phyloP scores from a whole-genome alignment of 371 early-diverging fungal species.

The Syncephalastrum racemosum region DNA sequence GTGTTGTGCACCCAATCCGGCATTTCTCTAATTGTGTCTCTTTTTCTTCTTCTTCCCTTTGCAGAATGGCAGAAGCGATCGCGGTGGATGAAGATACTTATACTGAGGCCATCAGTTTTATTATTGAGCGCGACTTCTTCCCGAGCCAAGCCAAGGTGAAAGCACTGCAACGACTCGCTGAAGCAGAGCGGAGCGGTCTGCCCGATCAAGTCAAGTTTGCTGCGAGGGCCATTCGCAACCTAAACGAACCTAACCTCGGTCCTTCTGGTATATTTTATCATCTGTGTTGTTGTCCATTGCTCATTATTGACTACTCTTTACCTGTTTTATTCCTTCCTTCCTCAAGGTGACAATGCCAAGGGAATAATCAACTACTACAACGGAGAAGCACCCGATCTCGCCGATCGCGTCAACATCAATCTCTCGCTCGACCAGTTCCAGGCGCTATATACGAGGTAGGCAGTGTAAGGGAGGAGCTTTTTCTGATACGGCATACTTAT shows the following conservation, averaged over 20 bases:
- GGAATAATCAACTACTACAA: conserved; percentile 32
- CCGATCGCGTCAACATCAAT: conserved; percentile 40
- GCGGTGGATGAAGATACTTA: conserved; percentile 80
- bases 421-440: conserved; percentile 70
- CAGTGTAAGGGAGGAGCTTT: not conserved
- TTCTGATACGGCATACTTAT: not conserved
- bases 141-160: conserved; percentile 69
- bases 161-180: conserved; percentile 23
- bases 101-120: conserved; percentile 70
- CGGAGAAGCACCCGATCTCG: conserved; percentile 26
- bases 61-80: conserved; percentile 22
- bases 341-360: not conserved
- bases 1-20: no score
- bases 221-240: no score
- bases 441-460: conserved; percentile 66
- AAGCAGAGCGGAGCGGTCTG: not conserved
- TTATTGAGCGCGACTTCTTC: conserved; percentile 87
- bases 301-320: not conserved
- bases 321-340: not conserved
- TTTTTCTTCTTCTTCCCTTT: not conserved
- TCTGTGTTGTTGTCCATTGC: not conserved
- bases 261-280: not conserved
- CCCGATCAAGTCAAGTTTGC: no score
- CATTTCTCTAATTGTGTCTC: not conserved
- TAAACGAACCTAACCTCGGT: conserved; percentile 5